phyloP scores from a whole-genome alignment of 106 monocot genomes.

The Dendrobium nobile region DNA sequence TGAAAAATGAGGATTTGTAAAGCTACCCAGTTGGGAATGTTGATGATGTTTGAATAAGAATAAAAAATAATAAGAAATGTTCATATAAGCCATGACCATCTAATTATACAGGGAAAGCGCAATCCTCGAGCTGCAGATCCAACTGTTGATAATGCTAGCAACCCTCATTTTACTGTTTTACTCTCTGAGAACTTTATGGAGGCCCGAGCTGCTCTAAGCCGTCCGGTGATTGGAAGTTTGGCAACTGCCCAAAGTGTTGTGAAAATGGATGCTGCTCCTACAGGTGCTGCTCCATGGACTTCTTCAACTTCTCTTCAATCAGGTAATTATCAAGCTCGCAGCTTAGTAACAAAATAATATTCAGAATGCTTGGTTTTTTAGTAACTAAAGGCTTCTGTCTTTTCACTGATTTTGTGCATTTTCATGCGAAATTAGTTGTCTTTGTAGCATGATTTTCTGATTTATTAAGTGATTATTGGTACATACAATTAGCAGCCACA shows the following conservation, averaged over 20 bases:
- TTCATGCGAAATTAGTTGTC: not conserved
- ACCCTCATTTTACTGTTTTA: slow-evolving; percentile 69
- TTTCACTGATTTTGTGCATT: not conserved
- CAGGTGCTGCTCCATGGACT: slow-evolving; percentile 33
- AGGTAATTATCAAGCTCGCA: slow-evolving; percentile 34
- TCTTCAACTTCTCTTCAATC: slow-evolving; percentile 32
- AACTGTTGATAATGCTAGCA: slow-evolving; percentile 57
- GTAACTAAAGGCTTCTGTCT: not conserved
- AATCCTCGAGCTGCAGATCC: slow-evolving; percentile 65
- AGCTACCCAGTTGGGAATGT: too few relatives aligned
- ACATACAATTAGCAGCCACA: not conserved
- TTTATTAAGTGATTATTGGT: not conserved
- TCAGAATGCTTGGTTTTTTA: not conserved
- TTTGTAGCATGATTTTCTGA: not conserved
- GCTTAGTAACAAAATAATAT: not conserved
- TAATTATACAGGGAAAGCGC: slow-evolving; percentile 55
- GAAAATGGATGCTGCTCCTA: slow-evolving; percentile 46
- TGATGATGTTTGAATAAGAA: too few relatives aligned
- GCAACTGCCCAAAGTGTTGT: slow-evolving; percentile 34
- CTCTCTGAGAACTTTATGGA: slow-evolving; percentile 88
- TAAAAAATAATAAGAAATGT: too few relatives aligned
- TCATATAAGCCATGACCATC: not conserved
- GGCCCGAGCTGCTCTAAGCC: slow-evolving; percentile 65
- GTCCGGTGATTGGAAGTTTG: slow-evolving; percentile 35
- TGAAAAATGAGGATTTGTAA: too few relatives aligned